Base-by-base conservation (phyloP, 352 stramenopile genomes). In the Thraustochytrium sp. region DNA sequence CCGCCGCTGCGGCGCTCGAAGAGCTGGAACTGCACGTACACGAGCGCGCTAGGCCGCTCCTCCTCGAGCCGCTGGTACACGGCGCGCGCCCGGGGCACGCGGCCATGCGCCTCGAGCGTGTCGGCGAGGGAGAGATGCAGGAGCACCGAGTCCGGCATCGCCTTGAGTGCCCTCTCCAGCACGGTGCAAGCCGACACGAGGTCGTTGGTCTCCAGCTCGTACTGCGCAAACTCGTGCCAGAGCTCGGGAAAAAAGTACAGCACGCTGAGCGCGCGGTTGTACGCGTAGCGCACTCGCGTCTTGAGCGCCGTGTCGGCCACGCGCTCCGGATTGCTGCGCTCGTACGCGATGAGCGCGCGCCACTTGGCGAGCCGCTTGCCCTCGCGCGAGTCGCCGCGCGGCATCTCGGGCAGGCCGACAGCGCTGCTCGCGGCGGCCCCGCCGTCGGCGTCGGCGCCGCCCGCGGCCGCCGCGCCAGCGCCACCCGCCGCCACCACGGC, bases 161-260 rank as follows among this genome's bases (percentile, higher is more conserved):
- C 68, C 9, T 80, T 2, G n/a, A 80, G 0, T 0, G 68, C 46
- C 13, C 44, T 23, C 26, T 80, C 68, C 42, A 80, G 68, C 34
- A 80, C 53, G 18, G 40, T 80, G 11, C 31, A 9, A 5, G 42
- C 31, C 44, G 68, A 80, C 13, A 80, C 75, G 3, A 42, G 34
- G 68, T 80, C 68, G 36, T 64, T 80, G 13, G 68, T 80, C 29
- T 80, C 68, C 1, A 80, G 68, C 42, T 80, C 68, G 36, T 80
- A 80, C 42, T 75, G 68, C 11, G 29, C 31, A 44, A 80, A 80
- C 46, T 80, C 68, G 53, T 80, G 38, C 68, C 68, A 80, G 4
- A 80, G 37, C 68, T 80, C 68, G 37, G 68, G 68, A 2, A 37
- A 80, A 80, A 80, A 80, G 53, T 65, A 80, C 48, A 80, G 26